Evolutionary conservation across 371 early-diverging fungal species (phyloP), one percentile per base, ranked within the genome.

Genomic region (Nematocida sp.): DNA sequence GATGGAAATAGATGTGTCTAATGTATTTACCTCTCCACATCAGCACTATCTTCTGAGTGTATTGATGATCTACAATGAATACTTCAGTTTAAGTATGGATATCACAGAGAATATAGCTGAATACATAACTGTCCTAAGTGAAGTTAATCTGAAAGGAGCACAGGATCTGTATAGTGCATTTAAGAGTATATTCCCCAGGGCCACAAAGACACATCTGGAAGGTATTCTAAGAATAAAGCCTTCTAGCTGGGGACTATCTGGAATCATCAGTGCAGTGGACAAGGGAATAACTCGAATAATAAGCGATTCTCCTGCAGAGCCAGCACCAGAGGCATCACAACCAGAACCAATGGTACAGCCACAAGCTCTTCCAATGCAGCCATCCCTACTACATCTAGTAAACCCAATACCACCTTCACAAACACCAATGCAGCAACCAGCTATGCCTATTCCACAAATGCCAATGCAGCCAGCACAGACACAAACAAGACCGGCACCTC

Each of bases 261-360:
- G 65, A 34, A 37, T 65, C 5, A 65, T 65, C 21, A 65, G 31
- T 54, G 65, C 46, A 43, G 54, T 65, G 19, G 65, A 65, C 41
- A 54, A 53, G 32, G 65, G 65, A 2, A 65, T 65, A n/a, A 53
- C 45, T 15, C 35, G 55, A 34, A 65, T 65, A 55, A 52, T 65
- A 1, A 47, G 43, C 17, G 34, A 32, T 0, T 31, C 65, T 11
- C 21, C 5, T 5, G 11, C 64, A 52, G 45, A 19, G 4, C 11
- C 45, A 43, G 4, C 41, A 2, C 21, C 60, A 43, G 27, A 15
- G 41, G 21, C 5, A 40, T n/a, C 52, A 52, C 52, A 5, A 32
- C 23, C 52, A 1, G 4, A 13, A 7, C 5, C 11, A 21, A 13
- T 13, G 9, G 37, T 32, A 32, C 55, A 25, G 23, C 32, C 49